Base-by-base conservation (phyloP, 805 yeast genomes). In the Yamadazyma tumulicola region DNA sequence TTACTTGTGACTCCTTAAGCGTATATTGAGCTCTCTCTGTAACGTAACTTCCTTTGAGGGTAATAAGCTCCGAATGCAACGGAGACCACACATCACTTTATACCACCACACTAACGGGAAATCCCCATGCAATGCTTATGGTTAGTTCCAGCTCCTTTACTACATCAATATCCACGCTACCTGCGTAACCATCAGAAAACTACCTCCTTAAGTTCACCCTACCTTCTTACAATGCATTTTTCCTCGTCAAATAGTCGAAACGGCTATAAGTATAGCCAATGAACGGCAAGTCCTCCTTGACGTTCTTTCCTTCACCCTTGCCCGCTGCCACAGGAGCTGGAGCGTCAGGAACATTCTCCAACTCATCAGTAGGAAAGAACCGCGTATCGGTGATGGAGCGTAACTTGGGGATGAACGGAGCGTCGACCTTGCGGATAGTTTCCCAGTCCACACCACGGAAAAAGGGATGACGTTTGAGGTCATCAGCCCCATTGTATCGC, bases 401-500 rank as follows among this genome's bases (percentile, higher is more conserved):
- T 54, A 93, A 72, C 54, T 87, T 85, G 17, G 98, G 96, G 47
- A 93, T 84, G 51, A 88, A 88, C 15, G 97, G 97, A 3, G 96
- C 96, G 48, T 81, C 87, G 38, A 87, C 94, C 39, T 77, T 80
- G 39, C 96, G 69, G 38, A 88, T 88, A 12, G 85, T 77, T 34
- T 81, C 80, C 97, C 97, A 88, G 59, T 87, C 93, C 26, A 88
- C 96, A n/a, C 97, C 97, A 31, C 93, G 70, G 71, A 88, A 88
- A 51, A 89, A 88, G 9, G 96, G 95, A 61, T 88, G 97, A 35
- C 72, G 75, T 59, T 88, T 89, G 53, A 88, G 80, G 51, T 88
- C 96, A 29, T 79, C 85, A 1, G 96, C 96, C 8, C 96, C 96
- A n/a, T 88, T 87, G 45, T 79, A 79, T 37, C 94, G 72, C 10